Conservation (phyloP, 2,329 filamentous ascomycete species). For the Cladobotryum protrusum region DNA sequence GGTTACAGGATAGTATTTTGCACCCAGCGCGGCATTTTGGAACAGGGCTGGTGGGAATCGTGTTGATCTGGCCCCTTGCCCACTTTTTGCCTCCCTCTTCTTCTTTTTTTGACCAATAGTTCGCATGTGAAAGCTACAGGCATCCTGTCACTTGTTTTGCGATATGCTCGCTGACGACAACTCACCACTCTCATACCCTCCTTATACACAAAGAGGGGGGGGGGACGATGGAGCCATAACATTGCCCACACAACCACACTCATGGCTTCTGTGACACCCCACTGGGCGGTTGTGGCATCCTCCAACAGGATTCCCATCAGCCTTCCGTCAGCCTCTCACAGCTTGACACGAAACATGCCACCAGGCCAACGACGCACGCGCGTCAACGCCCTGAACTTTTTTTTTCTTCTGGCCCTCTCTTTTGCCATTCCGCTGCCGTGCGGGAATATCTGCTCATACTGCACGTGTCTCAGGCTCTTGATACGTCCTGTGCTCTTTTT, state of each 20-base stretch:
- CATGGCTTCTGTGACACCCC: not conserved
- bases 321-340: constrained; percentile 25
- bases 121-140: not conserved
- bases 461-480: no score
- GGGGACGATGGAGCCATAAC: not conserved
- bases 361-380: constrained; percentile 4
- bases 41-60: no score
- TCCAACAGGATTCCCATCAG: constrained; percentile 16
- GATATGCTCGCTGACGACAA: not conserved
- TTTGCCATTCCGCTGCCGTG: constrained; percentile 1
- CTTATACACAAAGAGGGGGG: no score
- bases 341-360: constrained; percentile 24
- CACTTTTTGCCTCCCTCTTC: not conserved
- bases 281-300: constrained; percentile 1
- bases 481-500: no score
- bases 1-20: no score
- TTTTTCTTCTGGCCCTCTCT: no score
- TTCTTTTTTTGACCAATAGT: not conserved
- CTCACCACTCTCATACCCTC: not conserved
- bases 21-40: no score
- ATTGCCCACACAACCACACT: no score
- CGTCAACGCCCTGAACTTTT: constrained; percentile 1
- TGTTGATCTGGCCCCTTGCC: no score
- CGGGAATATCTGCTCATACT: not conserved
- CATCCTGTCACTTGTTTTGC: no score